phyloP scores from a whole-genome alignment of 2,329 filamentous ascomycete species.

The Fusarium praegraminearum region DNA sequence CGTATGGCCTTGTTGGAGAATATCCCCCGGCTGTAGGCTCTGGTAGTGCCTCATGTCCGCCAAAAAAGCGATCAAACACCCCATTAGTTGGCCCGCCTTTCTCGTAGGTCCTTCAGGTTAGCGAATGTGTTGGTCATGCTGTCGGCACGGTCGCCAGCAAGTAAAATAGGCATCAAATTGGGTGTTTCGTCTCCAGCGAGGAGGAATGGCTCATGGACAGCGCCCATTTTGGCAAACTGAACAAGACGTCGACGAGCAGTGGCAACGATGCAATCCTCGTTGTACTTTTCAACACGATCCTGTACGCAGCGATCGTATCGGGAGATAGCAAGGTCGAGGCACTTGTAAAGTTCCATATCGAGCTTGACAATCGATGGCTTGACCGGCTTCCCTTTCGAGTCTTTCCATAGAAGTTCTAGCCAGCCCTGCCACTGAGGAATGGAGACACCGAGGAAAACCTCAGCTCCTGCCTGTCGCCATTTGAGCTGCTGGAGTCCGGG shows the following conservation, averaged over 20 bases:
- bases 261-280: not conserved
- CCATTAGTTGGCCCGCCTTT: not conserved
- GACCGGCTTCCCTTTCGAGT: not conserved
- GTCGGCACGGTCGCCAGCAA: not conserved
- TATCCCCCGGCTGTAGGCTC: too few relatives aligned
- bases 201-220: not conserved
- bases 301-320: not conserved
- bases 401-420: not conserved
- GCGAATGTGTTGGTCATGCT: not conserved
- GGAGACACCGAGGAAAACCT: not conserved
- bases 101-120: not conserved
- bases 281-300: slow-evolving; percentile 1
- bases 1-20: not conserved
- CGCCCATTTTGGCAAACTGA: not conserved
- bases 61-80: not conserved
- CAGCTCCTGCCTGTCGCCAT: not conserved
- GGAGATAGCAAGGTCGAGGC: not conserved
- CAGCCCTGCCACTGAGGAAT: not conserved
- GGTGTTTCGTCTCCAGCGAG: not conserved
- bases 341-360: not conserved
- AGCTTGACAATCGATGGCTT: not conserved
- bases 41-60: not conserved
- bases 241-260: not conserved
- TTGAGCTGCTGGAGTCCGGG: not conserved
- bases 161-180: not conserved